phyloP scores from a whole-genome alignment of 768 basidiomycete species.

The Bullera alba region DNA sequence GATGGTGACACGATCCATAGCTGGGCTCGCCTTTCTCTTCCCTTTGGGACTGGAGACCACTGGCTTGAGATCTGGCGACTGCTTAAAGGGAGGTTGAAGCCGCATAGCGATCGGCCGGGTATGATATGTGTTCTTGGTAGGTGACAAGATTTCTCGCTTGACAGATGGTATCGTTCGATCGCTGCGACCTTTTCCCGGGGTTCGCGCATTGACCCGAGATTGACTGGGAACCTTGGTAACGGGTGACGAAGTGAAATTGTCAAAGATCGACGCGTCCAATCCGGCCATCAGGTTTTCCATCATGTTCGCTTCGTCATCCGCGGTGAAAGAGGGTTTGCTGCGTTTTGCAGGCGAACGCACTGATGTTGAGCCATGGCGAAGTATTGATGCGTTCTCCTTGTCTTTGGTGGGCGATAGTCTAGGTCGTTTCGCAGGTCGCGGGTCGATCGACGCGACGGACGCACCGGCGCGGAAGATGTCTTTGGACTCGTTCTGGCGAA shows the following conservation, averaged over 20 bases:
- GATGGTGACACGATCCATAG: not conserved
- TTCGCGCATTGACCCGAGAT: too few relatives aligned
- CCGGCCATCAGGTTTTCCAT: constrained; percentile 54
- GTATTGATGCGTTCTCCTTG: not conserved
- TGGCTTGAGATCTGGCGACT: not conserved
- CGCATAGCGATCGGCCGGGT: not conserved
- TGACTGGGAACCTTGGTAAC: too few relatives aligned
- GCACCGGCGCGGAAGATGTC: not conserved
- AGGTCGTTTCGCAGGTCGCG: not conserved
- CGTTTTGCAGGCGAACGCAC: too few relatives aligned
- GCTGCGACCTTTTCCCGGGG: too few relatives aligned
- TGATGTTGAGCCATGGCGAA: too few relatives aligned
- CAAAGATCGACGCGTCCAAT: constrained; percentile 56
- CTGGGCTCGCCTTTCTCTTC: not conserved
- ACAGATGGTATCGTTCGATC: constrained; percentile 43
- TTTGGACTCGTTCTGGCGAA: not conserved
- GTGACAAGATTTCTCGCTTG: constrained; percentile 5
- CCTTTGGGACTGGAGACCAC: not conserved
- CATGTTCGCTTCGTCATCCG: constrained; percentile 56
- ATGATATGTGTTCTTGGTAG: constrained; percentile 4
- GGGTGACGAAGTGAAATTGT: too few relatives aligned
- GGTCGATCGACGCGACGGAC: not conserved
- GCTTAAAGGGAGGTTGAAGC: not conserved
- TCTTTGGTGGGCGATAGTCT: not conserved
- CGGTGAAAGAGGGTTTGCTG: too few relatives aligned